These are phyloP conservation scores for Escallonia herrerae DNA, from an alignment of 129 eudicot genomes.

Conservation along the genomic window DNA sequence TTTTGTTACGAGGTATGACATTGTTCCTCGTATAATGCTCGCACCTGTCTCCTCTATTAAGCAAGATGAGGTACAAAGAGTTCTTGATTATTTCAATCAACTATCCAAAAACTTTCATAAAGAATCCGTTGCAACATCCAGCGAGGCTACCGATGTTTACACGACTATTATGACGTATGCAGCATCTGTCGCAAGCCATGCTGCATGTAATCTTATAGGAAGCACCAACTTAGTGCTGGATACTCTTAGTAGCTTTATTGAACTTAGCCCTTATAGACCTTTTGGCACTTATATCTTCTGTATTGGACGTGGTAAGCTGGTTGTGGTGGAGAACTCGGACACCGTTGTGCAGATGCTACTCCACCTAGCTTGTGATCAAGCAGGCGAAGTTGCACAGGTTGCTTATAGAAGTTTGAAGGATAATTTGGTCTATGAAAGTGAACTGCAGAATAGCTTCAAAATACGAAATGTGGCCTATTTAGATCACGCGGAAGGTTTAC, in stretches of 20 bases:
- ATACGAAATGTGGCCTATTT: conserved; percentile 66
- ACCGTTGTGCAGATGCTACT: conserved; percentile 69
- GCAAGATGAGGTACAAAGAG: conserved; percentile 18
- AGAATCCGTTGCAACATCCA: conserved; percentile 11
- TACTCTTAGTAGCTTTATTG: conserved; percentile 45
- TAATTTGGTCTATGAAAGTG: conserved; percentile 36
- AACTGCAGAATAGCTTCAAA: conserved; percentile 34
- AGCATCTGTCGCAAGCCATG: conserved; percentile 51
- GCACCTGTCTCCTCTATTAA: conserved; percentile 49
- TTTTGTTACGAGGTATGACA: conserved; percentile 60
- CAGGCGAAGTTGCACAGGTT: conserved; percentile 24
- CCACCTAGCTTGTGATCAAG: conserved; percentile 47
- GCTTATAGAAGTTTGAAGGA: conserved; percentile 41
- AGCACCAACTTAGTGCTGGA: conserved; percentile 62
- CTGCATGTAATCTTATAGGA: conserved; percentile 70
- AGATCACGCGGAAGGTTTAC: conserved; percentile 39
- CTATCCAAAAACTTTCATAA: not conserved
- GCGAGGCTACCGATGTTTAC: conserved; percentile 39
- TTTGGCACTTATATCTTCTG: conserved; percentile 67
- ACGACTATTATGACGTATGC: conserved; percentile 48
- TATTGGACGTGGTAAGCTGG: conserved; percentile 47
- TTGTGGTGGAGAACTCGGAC: conserved; percentile 49
- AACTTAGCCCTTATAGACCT: conserved; percentile 90
- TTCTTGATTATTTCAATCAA: conserved; percentile 32
- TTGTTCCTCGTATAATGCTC: conserved; percentile 72